phyloP scores from a whole-genome alignment of 139 green algal species.

The Chlamydomonas incerta region DNA sequence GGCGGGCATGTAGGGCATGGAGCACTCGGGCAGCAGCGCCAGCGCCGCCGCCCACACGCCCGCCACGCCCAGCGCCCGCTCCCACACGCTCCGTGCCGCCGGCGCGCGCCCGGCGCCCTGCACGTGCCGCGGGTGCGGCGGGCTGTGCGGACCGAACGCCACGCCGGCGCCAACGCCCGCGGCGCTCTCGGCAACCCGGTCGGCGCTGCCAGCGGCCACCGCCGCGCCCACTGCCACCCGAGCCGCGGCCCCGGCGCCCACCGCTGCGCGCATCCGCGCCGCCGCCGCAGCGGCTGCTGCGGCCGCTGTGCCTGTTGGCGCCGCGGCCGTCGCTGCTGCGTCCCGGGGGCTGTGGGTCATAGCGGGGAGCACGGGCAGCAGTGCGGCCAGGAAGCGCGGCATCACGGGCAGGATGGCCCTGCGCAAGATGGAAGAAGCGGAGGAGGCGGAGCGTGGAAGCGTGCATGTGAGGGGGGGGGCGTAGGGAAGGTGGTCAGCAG shows the following conservation, averaged over 20 bases:
- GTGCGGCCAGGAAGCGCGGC: background rate
- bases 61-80: slow-evolving; percentile 5
- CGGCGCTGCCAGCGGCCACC: too few relatives aligned
- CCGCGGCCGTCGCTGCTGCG: background rate
- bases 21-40: slow-evolving; percentile 12
- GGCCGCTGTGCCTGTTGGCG: too few relatives aligned
- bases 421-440: too few relatives aligned
- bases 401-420: background rate
- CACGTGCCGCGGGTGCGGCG: background rate
- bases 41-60: slow-evolving; percentile 11
- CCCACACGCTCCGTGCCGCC: background rate
- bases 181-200: too few relatives aligned
- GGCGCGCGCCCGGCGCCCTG: background rate
- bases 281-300: background rate
- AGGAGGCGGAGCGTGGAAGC: too few relatives aligned
- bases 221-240: background rate
- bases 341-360: background rate
- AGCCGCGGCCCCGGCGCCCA: too few relatives aligned
- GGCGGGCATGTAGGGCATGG: slow-evolving; percentile 31
- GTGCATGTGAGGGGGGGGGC: too few relatives aligned
- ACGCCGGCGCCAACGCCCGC: too few relatives aligned
- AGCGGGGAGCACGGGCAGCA: background rate
- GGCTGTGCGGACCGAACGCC: too few relatives aligned
- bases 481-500: too few relatives aligned
- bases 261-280: background rate